A percentile compares a stretch with the other conserved stretches of the same genome.
These are phyloP conservation scores for Myrmaecium sp. DNA, from an alignment of 2,329 filamentous ascomycete species.

Conservation along the genomic window DNA sequence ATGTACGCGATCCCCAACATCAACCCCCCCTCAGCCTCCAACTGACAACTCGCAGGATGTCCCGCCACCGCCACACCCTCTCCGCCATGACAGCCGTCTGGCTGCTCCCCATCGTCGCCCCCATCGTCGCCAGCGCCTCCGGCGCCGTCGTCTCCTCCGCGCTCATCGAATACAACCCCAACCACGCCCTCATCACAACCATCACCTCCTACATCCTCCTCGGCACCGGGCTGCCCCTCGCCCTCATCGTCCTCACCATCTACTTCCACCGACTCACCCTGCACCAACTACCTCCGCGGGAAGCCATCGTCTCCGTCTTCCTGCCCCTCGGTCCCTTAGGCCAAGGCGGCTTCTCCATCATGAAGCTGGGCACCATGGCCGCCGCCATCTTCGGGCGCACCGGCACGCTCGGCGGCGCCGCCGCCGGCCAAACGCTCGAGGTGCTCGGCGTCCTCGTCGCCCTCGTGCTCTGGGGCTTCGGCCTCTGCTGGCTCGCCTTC, in stretches of 20 bases:
- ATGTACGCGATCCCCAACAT: conserved; percentile 27
- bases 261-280: conserved; percentile 54
- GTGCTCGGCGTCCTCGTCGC: conserved; percentile 37
- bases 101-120: conserved; percentile 48
- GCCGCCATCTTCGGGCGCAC: too few relatives aligned
- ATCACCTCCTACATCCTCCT: conserved; percentile 51
- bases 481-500: conserved; percentile 36
- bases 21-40: too few relatives aligned
- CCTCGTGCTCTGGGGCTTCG: conserved; percentile 40
- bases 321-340: conserved; percentile 50
- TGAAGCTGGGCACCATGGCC: conserved; percentile 30
- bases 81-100: conserved; percentile 46
- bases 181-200: conserved; percentile 43
- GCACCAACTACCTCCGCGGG: conserved; percentile 47
- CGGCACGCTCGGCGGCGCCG: conserved; percentile 15
- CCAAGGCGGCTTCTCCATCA: conserved; percentile 46
- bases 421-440: conserved; percentile 40
- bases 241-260: conserved; percentile 45
- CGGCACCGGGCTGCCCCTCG: conserved; percentile 45
- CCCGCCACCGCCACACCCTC: conserved; percentile 12
- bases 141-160: conserved; percentile 48
- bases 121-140: conserved; percentile 47
- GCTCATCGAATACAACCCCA: conserved; percentile 36
- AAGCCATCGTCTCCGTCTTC: conserved; percentile 51
- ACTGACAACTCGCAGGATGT: conserved; percentile 1